Evolutionary conservation across 2,329 filamentous ascomycete species (phyloP).

Genomic region (Trichoderma atroviride): DNA sequence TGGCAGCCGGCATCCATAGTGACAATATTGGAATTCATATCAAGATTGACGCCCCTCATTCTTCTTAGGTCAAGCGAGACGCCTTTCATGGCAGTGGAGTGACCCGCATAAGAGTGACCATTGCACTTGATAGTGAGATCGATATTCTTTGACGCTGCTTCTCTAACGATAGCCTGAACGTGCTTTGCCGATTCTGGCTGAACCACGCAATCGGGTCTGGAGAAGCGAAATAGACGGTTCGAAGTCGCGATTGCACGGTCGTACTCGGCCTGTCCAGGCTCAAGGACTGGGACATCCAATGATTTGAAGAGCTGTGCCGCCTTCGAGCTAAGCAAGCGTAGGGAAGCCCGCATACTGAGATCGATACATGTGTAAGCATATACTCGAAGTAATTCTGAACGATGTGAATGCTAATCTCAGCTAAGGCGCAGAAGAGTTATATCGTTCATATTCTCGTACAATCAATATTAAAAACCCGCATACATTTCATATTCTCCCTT

Average conservation of each 20-base stretch:
- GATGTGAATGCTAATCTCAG: not conserved
- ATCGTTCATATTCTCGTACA: no score
- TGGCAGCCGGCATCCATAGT: constrained; percentile 11
- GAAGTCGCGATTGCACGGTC: constrained; percentile 4
- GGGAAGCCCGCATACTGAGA: not conserved
- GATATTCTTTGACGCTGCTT: not conserved
- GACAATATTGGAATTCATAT: constrained; percentile 1
- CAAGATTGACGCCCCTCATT: not conserved
- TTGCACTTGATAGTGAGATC: constrained; percentile 10
- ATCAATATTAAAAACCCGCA: no score
- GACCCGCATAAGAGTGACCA: constrained; percentile 1
- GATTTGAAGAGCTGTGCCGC: not conserved
- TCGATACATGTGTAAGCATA: not conserved
- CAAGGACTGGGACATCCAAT: not conserved
- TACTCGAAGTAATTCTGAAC: no score
- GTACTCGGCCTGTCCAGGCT: not conserved
- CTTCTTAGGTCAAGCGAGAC: constrained; percentile 3
- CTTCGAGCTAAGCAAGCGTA: not conserved
- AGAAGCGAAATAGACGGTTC: constrained; percentile 9
- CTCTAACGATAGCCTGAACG: constrained; percentile 1
- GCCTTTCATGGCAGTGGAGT: constrained; percentile 2
- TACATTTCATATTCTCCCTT: not conserved
- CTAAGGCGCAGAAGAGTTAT: no score
- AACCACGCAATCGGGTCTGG: not conserved
- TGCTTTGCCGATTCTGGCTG: not conserved